These are phyloP conservation scores for Pelargonium exstipulatum DNA, from an alignment of 441 rosid species.

Conservation along the genomic window DNA sequence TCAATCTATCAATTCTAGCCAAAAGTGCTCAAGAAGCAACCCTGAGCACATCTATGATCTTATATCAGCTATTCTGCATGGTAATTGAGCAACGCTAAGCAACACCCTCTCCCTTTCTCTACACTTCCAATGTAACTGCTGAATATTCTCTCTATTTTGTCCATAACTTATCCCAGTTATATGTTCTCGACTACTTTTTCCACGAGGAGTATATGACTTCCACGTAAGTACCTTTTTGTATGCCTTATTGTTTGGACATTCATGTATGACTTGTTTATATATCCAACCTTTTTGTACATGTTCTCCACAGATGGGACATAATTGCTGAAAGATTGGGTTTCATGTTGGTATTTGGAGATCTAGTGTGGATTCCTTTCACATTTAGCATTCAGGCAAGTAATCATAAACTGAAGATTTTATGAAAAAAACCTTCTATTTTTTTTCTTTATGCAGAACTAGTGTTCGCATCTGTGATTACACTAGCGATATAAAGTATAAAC, in stretches of 20 bases:
- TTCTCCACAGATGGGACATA: slow-evolving; percentile 69
- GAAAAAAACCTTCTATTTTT: background rate
- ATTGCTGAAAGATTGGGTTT: slow-evolving; percentile 93
- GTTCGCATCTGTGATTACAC: background rate
- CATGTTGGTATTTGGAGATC: slow-evolving; percentile 95
- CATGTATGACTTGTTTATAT: background rate
- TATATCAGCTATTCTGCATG: slow-evolving; percentile 66
- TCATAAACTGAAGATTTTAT: slow-evolving; percentile 5
- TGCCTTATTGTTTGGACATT: slow-evolving; percentile 6
- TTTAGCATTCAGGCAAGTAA: slow-evolving; percentile 85
- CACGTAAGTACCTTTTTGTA: slow-evolving; percentile 54
- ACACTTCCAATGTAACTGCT: slow-evolving; percentile 12
- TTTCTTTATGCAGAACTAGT: background rate
- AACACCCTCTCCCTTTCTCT: slow-evolving; percentile 16
- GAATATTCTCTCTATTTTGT: slow-evolving; percentile 14
- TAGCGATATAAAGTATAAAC: too few species aligned
- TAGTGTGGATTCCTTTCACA: slow-evolving; percentile 89
- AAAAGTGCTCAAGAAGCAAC: slow-evolving; percentile 49
- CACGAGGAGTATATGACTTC: slow-evolving; percentile 89
- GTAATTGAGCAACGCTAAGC: slow-evolving; percentile 42
- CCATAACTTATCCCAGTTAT: slow-evolving; percentile 43
- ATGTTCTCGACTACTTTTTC: slow-evolving; percentile 71
- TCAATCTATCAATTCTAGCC: slow-evolving; percentile 74
- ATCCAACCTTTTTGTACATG: slow-evolving; percentile 10
- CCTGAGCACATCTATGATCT: slow-evolving; percentile 65